Evolutionary conservation across 805 yeast genomes (phyloP).

Genomic region (Metschnikowia noctiluminum): DNA sequence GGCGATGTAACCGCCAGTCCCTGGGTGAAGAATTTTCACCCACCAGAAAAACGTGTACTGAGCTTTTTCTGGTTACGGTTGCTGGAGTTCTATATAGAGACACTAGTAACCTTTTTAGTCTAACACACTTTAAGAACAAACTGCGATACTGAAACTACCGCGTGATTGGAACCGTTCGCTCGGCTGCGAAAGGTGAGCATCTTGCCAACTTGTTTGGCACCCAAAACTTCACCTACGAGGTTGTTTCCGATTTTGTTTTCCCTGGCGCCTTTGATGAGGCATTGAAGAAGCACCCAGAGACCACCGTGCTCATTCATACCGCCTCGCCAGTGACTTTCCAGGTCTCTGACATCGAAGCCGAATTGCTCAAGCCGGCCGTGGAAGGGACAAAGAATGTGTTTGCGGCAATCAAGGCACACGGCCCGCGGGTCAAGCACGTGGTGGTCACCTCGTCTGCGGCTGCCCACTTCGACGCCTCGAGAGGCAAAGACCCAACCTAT

Average conservation of each 20-base stretch:
- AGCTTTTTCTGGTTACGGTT: no score
- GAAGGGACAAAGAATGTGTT: conserved; percentile 14
- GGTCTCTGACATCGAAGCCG: conserved; percentile 43
- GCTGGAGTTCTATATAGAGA: no score
- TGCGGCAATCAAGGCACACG: conserved; percentile 9
- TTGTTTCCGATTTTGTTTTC: conserved; percentile 47
- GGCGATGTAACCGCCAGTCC: no score
- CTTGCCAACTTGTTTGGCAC: conserved; percentile 26
- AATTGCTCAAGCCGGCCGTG: conserved; percentile 55
- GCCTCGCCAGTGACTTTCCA: conserved; percentile 56
- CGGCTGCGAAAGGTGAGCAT: conserved; percentile 19
- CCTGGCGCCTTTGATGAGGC: conserved; percentile 43
- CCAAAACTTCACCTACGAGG: conserved; percentile 36
- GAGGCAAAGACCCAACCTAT: conserved; percentile 4
- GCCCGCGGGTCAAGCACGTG: conserved; percentile 9
- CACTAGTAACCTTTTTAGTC: no score
- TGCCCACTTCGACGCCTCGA: conserved; percentile 8
- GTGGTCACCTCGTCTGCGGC: conserved; percentile 12
- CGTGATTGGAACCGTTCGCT: conserved; percentile 26
- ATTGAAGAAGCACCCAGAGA: conserved; percentile 45
- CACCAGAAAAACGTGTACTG: no score
- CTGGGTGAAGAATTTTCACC: no score
- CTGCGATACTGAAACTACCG: no score
- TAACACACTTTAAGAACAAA: no score
- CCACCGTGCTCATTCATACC: conserved; percentile 53